Conservation (phyloP, 192 early-diverging fungal genomes). For the Coemansia erecta region DNA sequence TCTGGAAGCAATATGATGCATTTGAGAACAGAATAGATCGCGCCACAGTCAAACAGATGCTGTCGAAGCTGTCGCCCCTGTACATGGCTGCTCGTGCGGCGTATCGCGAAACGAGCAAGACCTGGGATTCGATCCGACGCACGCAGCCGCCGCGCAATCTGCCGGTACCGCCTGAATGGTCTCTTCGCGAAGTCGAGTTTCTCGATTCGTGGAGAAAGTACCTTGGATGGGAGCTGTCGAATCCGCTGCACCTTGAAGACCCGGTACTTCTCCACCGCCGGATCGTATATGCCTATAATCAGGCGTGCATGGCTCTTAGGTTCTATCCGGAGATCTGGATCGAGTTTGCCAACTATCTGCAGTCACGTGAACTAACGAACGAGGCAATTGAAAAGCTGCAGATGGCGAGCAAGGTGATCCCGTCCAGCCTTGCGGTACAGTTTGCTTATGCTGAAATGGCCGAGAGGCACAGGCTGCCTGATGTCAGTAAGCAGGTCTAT, state of each 20-base stretch:
- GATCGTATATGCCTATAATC: constrained; percentile 83
- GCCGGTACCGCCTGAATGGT: constrained; percentile 80
- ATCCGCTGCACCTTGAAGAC: constrained; percentile 76
- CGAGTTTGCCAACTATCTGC: constrained; percentile 43
- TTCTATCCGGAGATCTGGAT: constrained; percentile 89
- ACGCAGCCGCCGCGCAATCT: constrained; percentile 56
- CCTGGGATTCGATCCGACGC: constrained; percentile 74
- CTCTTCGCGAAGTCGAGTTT: constrained; percentile 59
- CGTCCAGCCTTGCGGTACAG: constrained; percentile 62
- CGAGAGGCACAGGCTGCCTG: constrained; percentile 60
- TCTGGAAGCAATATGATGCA: constrained; percentile 95
- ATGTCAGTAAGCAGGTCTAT: constrained; percentile 57
- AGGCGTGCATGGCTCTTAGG: constrained; percentile 77
- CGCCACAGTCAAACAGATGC: constrained; percentile 78
- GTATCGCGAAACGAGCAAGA: constrained; percentile 72
- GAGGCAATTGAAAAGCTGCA: constrained; percentile 37
- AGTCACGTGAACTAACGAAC: constrained; percentile 14
- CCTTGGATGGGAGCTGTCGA: constrained; percentile 86
- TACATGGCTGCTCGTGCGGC: constrained; percentile 95
- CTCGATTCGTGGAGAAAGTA: constrained; percentile 81
- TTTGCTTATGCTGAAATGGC: constrained; percentile 73
- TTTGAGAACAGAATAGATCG: constrained; percentile 87
- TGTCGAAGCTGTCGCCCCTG: constrained; percentile 77
- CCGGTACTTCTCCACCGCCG: constrained; percentile 57
- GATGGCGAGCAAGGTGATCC: constrained; percentile 26